Base-by-base conservation (phyloP, 257 asterid species). In the Penstemon davidsonii region DNA sequence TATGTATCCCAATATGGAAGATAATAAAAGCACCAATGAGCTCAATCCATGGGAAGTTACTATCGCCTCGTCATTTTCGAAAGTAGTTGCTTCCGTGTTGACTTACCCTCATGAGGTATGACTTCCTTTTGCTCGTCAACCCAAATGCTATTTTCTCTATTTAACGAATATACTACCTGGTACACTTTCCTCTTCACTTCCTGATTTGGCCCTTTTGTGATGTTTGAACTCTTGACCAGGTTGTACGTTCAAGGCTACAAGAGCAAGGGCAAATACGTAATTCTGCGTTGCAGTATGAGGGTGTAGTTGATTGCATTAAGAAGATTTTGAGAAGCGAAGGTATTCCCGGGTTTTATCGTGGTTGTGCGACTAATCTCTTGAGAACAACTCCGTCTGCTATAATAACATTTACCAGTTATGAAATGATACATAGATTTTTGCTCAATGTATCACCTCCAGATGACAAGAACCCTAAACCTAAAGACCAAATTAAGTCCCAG, bases 81-180 rank as follows among this genome's bases (percentile, higher is more conserved):
- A 94, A 82, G 68, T 94, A 45, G 72, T 83, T 81, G 99, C 99
- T 73, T 94, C 99, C 7, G 10, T 89, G 70, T 82, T 80, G 68
- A 94, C 99, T 59, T 94, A 94, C 66, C 98, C 98, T 7, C 99
- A 94, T 3, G 99, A 94, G 99, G 99, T 94, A 79, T 19, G 62
- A 47, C 19, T 38, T 39, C 63, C 63, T 61, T 64, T 60, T 68
- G 25, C 71, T 67, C 8, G n/a, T 37, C 19, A 37, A 8, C 69
- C 52, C 41, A 64, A 66, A 8, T 61, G 19, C 45, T 33, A n/a
- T 65, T 46, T 46, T 42, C 61, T 7, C 55, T 1, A 46, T 4
- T n/a, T 18, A 37, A 41, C 13, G 46, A 15, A 1, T 51, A 18
- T 46, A 9, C 11, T 2, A 47, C 36, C 10, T 4, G 45, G 8